A percentile compares a stretch with the other conserved stretches of the same genome.
Conservation (phyloP, 371 early-diverging fungal species). For the Chytridiales sp. region DNA sequence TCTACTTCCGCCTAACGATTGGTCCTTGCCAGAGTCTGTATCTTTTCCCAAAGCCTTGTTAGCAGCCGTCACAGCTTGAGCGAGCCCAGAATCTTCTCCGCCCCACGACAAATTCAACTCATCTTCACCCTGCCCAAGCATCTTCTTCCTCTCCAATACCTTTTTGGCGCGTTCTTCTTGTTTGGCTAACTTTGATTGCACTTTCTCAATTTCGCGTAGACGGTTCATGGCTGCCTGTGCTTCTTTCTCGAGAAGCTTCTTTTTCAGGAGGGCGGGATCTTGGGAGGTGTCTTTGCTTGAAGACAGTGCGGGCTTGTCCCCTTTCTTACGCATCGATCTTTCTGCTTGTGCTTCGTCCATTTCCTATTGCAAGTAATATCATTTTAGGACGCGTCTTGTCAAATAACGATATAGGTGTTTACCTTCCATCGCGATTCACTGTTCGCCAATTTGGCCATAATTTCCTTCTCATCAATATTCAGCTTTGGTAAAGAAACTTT, state of each 20-base stretch:
- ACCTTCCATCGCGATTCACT: conserved; percentile 51
- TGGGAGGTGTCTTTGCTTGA: not conserved
- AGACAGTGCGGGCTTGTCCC: conserved; percentile 29
- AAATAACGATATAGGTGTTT: too few relatives aligned
- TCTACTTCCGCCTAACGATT: too few relatives aligned
- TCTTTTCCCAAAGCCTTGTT: too few relatives aligned
- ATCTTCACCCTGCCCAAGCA: conserved; percentile 39
- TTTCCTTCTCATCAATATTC: conserved; percentile 32
- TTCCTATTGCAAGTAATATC: conserved; percentile 16
- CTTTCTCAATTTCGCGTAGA: conserved; percentile 42
- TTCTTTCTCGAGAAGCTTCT: conserved; percentile 41
- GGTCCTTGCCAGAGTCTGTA: too few relatives aligned
- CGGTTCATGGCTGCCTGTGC: conserved; percentile 39
- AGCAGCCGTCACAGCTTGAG: too few relatives aligned
- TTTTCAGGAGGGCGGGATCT: conserved; percentile 39
- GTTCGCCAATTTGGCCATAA: conserved; percentile 45
- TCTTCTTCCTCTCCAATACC: conserved; percentile 44
- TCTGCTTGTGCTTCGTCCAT: conserved; percentile 27
- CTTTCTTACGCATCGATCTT: conserved; percentile 16
- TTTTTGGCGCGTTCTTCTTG: conserved; percentile 43
- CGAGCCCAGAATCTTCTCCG: too few relatives aligned
- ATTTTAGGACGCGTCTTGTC: not conserved
- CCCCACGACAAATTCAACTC: conserved; percentile 34
- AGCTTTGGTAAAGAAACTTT: conserved; percentile 38
- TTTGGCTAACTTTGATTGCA: conserved; percentile 42